These are phyloP conservation scores for Chalciporus pseudorubinellus DNA, from an alignment of 768 basidiomycete genomes.

Conservation along the genomic window DNA sequence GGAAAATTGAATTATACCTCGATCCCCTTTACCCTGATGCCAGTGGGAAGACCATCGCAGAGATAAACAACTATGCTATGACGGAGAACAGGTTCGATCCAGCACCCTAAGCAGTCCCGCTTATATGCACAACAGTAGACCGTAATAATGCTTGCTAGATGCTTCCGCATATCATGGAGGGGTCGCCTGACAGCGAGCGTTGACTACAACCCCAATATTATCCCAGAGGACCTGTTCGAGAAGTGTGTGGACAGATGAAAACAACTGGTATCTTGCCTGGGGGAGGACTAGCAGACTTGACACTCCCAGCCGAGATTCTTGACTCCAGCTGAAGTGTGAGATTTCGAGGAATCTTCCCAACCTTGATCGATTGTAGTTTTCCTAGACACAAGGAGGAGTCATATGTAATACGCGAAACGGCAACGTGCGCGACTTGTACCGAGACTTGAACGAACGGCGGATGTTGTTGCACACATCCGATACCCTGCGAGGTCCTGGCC, in stretches of 20 bases:
- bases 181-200: background rate
- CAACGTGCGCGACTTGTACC: no score
- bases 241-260: conserved; percentile 1
- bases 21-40: background rate
- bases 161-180: conserved; percentile 4
- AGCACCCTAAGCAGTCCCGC: background rate
- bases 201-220: background rate
- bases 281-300: no score
- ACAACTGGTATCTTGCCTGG: background rate
- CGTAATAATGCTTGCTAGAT: background rate
- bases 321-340: no score
- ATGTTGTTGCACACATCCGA: no score
- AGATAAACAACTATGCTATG: background rate
- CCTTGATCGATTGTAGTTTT: no score
- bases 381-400: no score
- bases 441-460: no score
- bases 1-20: conserved; percentile 1
- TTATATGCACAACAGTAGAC: no score
- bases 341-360: no score
- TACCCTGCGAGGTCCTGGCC: no score
- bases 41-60: background rate
- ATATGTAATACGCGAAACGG: no score
- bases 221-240: background rate
- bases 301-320: no score
- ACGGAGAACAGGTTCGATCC: background rate